Percentiles rank a stretch among this genome's conserved stretches.
Evolutionary conservation across 768 basidiomycete genomes (phyloP).

Genomic region (Naematelia aurantialba): DNA sequence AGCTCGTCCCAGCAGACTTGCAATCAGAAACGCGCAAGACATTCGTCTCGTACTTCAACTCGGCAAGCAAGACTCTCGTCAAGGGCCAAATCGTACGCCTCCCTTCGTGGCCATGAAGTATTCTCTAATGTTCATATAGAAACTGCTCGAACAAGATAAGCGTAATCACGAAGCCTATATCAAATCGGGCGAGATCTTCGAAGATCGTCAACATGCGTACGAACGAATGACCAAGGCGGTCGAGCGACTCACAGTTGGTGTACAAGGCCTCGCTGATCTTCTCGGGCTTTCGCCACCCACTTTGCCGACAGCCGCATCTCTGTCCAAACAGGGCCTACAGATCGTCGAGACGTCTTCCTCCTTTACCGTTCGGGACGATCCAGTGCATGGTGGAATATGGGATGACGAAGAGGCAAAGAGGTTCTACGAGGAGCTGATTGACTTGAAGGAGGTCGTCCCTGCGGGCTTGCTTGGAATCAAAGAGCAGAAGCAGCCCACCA

Average conservation of each 20-base stretch:
- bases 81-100: conserved; percentile 78
- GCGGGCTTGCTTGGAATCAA: conserved; percentile 76
- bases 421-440: conserved; percentile 90
- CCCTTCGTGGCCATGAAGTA: no score
- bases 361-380: conserved; percentile 57
- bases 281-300: conserved; percentile 74
- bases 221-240: conserved; percentile 97
- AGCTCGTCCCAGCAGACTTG: conserved; percentile 77
- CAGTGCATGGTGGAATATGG: conserved; percentile 77
- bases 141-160: conserved; percentile 92
- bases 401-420: conserved; percentile 93
- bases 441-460: conserved; percentile 87
- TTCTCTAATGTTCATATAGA: conserved; percentile 56
- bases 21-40: conserved; percentile 85
- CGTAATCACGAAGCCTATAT: conserved; percentile 99
- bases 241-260: conserved; percentile 82
- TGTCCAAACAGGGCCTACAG: conserved; percentile 47
- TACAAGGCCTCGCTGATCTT: conserved; percentile 89
- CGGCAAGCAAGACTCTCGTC: conserved; percentile 81
- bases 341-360: conserved; percentile 48
- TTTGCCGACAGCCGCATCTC: conserved; percentile 70
- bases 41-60: conserved; percentile 91
- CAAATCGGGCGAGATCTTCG: conserved; percentile 97
- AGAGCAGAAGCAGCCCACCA: conserved; percentile 25
- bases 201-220: conserved; percentile 96